Evolutionary conservation across 78 protist genomes (phyloP).

Genomic region (Acrasis kona): DNA sequence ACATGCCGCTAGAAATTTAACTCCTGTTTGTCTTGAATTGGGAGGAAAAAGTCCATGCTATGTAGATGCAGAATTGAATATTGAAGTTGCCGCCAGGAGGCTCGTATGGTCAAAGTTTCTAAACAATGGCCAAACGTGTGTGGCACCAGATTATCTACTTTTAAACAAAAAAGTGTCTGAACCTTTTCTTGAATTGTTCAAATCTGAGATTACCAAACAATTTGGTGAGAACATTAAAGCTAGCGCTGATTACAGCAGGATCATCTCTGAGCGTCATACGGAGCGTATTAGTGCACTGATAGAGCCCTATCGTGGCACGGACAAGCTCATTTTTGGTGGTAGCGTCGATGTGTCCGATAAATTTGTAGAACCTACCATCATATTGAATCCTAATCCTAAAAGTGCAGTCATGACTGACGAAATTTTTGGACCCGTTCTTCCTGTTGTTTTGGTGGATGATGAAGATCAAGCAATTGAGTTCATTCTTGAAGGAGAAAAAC

Average conservation of each 20-base stretch:
- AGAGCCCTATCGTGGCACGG: neutral
- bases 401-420: constrained; percentile 24
- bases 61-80: constrained; percentile 40
- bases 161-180: neutral
- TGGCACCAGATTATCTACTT: constrained; percentile 67
- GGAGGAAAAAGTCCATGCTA: constrained; percentile 90
- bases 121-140: constrained; percentile 85
- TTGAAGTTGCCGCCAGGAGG: constrained; percentile 40
- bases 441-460: constrained; percentile 23
- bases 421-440: constrained; percentile 78
- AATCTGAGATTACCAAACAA: neutral
- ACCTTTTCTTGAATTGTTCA: constrained; percentile 7
- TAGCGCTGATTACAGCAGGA: constrained; percentile 10
- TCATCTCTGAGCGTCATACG: neutral
- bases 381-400: constrained; percentile 15
- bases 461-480: constrained; percentile 38
- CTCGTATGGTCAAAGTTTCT: constrained; percentile 33
- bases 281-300: constrained; percentile 10
- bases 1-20: constrained; percentile 64
- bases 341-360: constrained; percentile 17
- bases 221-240: constrained; percentile 14
- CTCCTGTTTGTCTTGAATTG: constrained; percentile 83
- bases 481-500: constrained; percentile 33
- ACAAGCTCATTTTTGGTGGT: constrained; percentile 47
- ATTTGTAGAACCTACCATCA: constrained; percentile 57